Evolutionary conservation across 1,284 basidiomycete genomes (phyloP), one percentile per base, ranked within the genome.

Genomic region (Tilletiopsis washingtonensis): DNA sequence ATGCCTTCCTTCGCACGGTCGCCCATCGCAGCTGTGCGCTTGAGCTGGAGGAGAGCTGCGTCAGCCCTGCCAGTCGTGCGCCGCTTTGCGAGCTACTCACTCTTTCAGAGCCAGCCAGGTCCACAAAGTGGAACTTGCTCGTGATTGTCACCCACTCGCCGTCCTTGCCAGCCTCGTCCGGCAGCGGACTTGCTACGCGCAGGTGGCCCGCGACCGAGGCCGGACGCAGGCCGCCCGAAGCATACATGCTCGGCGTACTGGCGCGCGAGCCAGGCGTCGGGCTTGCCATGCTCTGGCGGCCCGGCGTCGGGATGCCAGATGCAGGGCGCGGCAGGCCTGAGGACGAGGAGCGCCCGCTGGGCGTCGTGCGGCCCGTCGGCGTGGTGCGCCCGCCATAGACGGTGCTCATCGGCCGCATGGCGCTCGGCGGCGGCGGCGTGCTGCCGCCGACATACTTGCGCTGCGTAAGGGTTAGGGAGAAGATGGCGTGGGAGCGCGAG

Each of bases 101-200:
- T 63, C 94, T 79, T 77, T 99, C 93, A 27, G 89, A 93, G 45
- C 93, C 93, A 23, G 93, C 93, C 59, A 99, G 76, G 76, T 98
- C 93, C 43, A 98, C 94, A 71, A 97, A 96, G 76, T 98, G 93
- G 76, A 97, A 96, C 73, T 98, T 98, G 59, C 89, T 93, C 38
- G 86, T 84, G 45, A 93, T 81, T 0, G 89, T 89, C 11, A 86
- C 79, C 51, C 47, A 66, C 32, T 66, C 62, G 45, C 65, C 61
- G 14, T 61, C 63, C 37, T 32, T 40, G n/a, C n/a, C 25, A 23
- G 15, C 39, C 4, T 40, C 43, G 27, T 25, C 36, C 4, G 38
- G 9, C 19, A 21, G 17, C 3, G 40, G 47, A 23, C 19, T 49
- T 3, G 21, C 43, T 23, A 29, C 49, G 20, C 32, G 36, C 25